A percentile compares a stretch with the other conserved stretches of the same genome.
Conservation (phyloP, 768 basidiomycete species). For the Lactarius deliciosus region DNA sequence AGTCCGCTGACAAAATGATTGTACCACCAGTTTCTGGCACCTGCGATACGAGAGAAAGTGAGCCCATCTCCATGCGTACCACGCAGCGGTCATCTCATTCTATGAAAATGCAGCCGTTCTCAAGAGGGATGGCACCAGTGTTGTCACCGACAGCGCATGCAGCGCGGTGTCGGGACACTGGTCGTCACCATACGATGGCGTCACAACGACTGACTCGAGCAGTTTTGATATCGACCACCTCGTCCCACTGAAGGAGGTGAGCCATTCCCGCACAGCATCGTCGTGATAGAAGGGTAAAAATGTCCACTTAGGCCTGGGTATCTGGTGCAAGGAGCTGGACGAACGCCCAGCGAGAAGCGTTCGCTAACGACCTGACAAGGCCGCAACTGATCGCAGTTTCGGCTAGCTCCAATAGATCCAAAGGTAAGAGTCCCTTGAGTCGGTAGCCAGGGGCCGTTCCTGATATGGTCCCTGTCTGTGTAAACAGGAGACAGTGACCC, state of each 20-base stretch:
- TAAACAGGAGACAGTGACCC: slow-evolving; percentile 48
- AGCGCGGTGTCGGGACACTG: slow-evolving; percentile 48
- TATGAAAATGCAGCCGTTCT: slow-evolving; percentile 31
- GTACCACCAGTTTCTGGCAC: slow-evolving; percentile 45
- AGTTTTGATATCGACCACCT: slow-evolving; percentile 56
- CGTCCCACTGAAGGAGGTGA: slow-evolving; percentile 53
- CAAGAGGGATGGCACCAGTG: slow-evolving; percentile 38
- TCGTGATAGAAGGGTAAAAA: background rate
- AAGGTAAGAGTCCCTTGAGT: slow-evolving; percentile 37
- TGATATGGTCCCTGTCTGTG: background rate
- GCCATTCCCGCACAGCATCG: background rate
- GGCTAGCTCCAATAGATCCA: slow-evolving; percentile 47
- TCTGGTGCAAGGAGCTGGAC: slow-evolving; percentile 57
- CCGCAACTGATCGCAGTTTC: slow-evolving; percentile 56
- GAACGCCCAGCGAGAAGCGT: slow-evolving; percentile 47
- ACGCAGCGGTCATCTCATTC: background rate
- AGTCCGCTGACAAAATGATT: background rate
- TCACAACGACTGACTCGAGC: slow-evolving; percentile 45
- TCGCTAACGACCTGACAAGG: slow-evolving; percentile 55
- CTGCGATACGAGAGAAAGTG: slow-evolving; percentile 55
- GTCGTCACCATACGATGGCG: slow-evolving; percentile 53
- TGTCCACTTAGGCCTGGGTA: slow-evolving; percentile 46
- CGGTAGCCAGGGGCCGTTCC: background rate
- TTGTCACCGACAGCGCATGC: slow-evolving; percentile 44
- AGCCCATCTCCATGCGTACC: slow-evolving; percentile 22